These are phyloP conservation scores for Oenanthe javanica DNA, from an alignment of 140 eudicot species.

Conservation along the genomic window DNA sequence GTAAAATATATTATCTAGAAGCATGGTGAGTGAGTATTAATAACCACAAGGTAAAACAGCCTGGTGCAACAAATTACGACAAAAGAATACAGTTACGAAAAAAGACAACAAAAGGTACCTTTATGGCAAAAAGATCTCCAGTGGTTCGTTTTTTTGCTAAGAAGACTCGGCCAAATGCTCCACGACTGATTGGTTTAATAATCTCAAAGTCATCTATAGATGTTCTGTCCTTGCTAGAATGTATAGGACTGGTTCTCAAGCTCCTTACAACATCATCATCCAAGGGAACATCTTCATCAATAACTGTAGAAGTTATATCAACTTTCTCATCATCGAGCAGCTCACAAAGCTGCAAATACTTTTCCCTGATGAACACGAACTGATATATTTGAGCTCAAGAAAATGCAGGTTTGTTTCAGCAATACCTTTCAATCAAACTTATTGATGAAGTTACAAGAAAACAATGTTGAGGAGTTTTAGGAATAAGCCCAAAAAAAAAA, in stretches of 20 bases:
- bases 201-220: constrained; percentile 98
- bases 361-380: constrained; percentile 52
- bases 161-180: constrained; percentile 96
- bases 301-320: constrained; percentile 70
- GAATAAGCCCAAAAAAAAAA: not conserved
- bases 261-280: constrained; percentile 97
- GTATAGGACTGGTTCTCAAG: constrained; percentile 91
- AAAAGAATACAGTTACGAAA: not conserved
- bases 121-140: constrained; percentile 95
- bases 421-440: not conserved
- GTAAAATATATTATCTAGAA: not conserved
- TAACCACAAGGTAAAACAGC: not conserved
- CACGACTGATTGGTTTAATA: constrained; percentile 97
- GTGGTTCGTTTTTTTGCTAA: constrained; percentile 95
- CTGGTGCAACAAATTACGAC: not conserved
- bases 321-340: constrained; percentile 82
- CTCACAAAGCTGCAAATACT: constrained; percentile 89
- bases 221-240: constrained; percentile 83
- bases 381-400: constrained; percentile 8
- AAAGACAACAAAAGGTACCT: constrained; percentile 37
- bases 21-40: not conserved
- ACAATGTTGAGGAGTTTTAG: not conserved
- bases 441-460: not conserved
- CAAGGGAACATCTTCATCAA: constrained; percentile 94
- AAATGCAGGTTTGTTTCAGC: not conserved